These are phyloP conservation scores for Chlamydomonas urium DNA, from an alignment of 139 green algal species.

Conservation along the genomic window DNA sequence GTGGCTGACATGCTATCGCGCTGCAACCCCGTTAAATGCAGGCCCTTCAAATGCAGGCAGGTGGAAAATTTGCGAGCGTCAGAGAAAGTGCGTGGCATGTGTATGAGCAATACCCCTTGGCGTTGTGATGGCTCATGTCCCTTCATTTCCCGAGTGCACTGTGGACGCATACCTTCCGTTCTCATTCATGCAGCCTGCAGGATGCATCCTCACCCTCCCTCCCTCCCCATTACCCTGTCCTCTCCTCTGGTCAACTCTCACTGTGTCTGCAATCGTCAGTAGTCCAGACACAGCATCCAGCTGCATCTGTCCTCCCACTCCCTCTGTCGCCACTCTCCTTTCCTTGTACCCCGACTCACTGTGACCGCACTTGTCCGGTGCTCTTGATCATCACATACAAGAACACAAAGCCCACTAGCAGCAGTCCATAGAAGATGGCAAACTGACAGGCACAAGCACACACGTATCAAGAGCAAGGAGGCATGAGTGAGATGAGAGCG, in stretches of 20 bases:
- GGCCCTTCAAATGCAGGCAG: neutral
- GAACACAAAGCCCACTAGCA: constrained; percentile 4
- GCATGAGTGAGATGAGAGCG: too few relatives aligned
- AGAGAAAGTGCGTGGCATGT: neutral
- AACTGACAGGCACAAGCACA: too few relatives aligned
- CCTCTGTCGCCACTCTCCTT: neutral
- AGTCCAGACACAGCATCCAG: neutral
- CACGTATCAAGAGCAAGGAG: too few relatives aligned
- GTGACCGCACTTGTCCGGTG: neutral
- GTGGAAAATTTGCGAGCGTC: neutral
- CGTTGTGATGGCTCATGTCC: too few relatives aligned
- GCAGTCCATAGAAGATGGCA: neutral
- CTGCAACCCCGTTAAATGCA: neutral
- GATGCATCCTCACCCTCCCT: too few relatives aligned
- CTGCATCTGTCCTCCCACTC: too few relatives aligned
- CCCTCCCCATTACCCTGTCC: too few relatives aligned
- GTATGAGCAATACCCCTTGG: too few relatives aligned
- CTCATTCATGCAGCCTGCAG: too few relatives aligned
- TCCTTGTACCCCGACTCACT: neutral
- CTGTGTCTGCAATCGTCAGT: neutral
- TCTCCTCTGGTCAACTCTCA: neutral
- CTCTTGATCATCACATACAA: neutral
- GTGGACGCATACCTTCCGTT: too few relatives aligned
- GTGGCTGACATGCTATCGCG: too few relatives aligned
- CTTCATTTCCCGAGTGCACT: too few relatives aligned